Conservation (phyloP, 75 land plant genomes). For the Pinus tabuliformis region DNA sequence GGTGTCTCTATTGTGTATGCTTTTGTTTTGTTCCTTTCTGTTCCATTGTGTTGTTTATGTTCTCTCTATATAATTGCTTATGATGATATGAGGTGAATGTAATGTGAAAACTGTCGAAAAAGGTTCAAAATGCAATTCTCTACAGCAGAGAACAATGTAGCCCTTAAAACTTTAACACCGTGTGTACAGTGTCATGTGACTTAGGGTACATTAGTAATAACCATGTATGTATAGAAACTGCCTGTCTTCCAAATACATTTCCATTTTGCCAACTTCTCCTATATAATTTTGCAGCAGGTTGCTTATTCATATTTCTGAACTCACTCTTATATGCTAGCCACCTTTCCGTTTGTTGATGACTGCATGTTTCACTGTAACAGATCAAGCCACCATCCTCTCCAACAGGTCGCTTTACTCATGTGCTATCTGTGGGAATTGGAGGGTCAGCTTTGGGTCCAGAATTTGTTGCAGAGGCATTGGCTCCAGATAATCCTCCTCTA, state of each 20-base stretch:
- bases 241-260: background rate
- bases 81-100: too few relatives aligned
- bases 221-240: background rate
- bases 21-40: too few relatives aligned
- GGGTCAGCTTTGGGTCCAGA: constrained; percentile 97
- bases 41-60: too few relatives aligned
- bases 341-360: background rate
- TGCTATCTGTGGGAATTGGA: constrained; percentile 93
- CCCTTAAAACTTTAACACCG: too few relatives aligned
- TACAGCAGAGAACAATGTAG: too few relatives aligned
- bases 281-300: background rate
- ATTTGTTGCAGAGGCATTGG: constrained; percentile 97
- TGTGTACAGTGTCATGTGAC: too few relatives aligned
- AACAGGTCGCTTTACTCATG: constrained; percentile 79
- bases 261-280: constrained; percentile 1
- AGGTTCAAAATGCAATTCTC: too few relatives aligned
- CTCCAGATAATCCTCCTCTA: constrained; percentile 96
- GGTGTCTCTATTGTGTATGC: too few relatives aligned
- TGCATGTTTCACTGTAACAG: constrained; percentile 29
- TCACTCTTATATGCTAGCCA: background rate
- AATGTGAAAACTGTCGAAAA: too few relatives aligned
- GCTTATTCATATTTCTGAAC: background rate
- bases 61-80: too few relatives aligned
- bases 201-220: background rate
- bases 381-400: constrained; percentile 85